Conservation (phyloP, 1,284 basidiomycete genomes). For the Mycena sp. region DNA sequence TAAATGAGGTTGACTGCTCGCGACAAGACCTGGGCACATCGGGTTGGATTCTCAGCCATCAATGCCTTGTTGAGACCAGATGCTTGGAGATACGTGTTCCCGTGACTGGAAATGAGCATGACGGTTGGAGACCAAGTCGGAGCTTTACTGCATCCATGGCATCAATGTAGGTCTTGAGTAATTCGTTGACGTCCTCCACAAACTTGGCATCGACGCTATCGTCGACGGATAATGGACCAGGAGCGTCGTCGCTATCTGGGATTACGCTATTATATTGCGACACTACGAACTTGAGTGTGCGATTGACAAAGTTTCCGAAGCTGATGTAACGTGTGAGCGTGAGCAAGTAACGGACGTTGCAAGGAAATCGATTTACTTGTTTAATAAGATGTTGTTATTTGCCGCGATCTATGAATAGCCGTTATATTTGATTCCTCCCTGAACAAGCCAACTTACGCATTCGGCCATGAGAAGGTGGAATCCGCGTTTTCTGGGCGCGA, state of each 20-base stretch:
- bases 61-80: constrained; percentile 93
- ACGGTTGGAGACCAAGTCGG: constrained; percentile 87
- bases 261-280: constrained; percentile 87
- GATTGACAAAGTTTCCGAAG: constrained; percentile 99
- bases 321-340: constrained; percentile 49
- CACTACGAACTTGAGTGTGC: constrained; percentile 90
- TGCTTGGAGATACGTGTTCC: constrained; percentile 94
- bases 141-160: constrained; percentile 94
- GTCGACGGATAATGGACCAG: constrained; percentile 74
- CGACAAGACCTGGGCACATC: constrained; percentile 91
- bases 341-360: constrained; percentile 34
- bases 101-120: constrained; percentile 93
- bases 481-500: constrained; percentile 95
- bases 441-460: constrained; percentile 68
- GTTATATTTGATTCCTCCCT: constrained; percentile 41
- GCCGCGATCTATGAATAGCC: constrained; percentile 75
- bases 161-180: constrained; percentile 85
- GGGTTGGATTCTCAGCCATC: constrained; percentile 81
- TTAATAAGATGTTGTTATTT: constrained; percentile 94
- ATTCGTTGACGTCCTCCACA: constrained; percentile 81
- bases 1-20: constrained; percentile 96
- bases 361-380: constrained; percentile 71
- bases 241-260: constrained; percentile 78
- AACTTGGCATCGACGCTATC: constrained; percentile 81
- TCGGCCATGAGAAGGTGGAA: constrained; percentile 96